Base-by-base conservation (phyloP, 176 grass and related monocot species). In the Oryza longistaminata region DNA sequence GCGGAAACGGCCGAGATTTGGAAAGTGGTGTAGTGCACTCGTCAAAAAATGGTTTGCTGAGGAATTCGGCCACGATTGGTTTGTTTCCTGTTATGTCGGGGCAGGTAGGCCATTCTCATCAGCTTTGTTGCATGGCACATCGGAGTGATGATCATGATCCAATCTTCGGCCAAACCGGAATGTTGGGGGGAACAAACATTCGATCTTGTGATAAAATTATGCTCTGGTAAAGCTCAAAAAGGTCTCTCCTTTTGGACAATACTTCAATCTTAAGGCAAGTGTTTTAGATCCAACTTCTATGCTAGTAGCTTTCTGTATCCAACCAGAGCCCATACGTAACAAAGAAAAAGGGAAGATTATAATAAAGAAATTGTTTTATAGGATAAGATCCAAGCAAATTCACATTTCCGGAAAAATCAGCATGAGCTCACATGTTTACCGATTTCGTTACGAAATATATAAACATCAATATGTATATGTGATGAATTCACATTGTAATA, bases 211-310 rank as follows among this genome's bases (percentile, higher is more conserved):
- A 53, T 34, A 40, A 52, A 50, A 61, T 61, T 76, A 24, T 33
- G n/a, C 40, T 71, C 64, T 40, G 25, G 1, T 11, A 85, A 62
- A 70, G 37, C 48, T 2, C 64, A 60, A 69, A 74, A 48, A 24
- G 58, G 61, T 29, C 3, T 13, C 5, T 5, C 14, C n/a, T 74
- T 74, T 37, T 14, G 1, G 3, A 35, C 19, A 21, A 39, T 9
- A 60, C 68, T 84, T 88, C 70, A 4, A 3, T 11, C 19, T 60
- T 70, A 80, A 89, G 82, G 14, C 29, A 89, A 85, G 81, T 48
- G 35, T 37, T 45, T 40, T 84, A 10, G 9, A 78, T 79, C 58
- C 34, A 46, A 37, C 69, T n/a, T 69, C 15, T 52, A 0, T 10
- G 14, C 13, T 6, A 16, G n/a, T 6, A 16, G n/a, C 45, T 72